These are phyloP conservation scores for Cladophialophora exuberans DNA, from an alignment of 2,329 filamentous ascomycete genomes.

Conservation along the genomic window DNA sequence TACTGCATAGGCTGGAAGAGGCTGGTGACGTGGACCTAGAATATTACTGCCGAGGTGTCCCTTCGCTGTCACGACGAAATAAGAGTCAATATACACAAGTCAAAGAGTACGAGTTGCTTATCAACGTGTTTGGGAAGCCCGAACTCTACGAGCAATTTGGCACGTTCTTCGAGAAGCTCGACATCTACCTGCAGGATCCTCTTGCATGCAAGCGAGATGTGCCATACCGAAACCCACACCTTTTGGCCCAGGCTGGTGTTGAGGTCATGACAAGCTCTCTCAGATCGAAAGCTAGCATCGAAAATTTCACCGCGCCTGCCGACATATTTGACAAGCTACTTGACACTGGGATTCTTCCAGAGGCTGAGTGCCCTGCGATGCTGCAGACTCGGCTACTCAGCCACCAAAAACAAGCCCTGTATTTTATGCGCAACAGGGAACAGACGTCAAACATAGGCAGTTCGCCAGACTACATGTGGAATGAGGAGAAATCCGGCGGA, in stretches of 20 bases:
- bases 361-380: neutral
- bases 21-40: neutral
- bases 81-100: neutral
- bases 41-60: neutral
- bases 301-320: neutral
- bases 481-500: neutral
- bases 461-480: neutral
- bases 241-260: neutral
- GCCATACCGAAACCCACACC: constrained; percentile 34
- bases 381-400: neutral
- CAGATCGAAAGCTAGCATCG: neutral
- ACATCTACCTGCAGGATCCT: constrained; percentile 34
- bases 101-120: neutral
- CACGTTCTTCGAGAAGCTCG: constrained; percentile 31
- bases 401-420: neutral
- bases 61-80: neutral
- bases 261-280: neutral
- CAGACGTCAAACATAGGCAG: neutral
- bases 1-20: neutral
- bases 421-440: neutral
- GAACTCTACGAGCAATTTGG: constrained; percentile 30
- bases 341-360: neutral
- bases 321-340: neutral
- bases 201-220: constrained; percentile 31
- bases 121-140: neutral